Percentiles rank a stretch among this genome's conserved stretches.
Evolutionary conservation across 1,284 basidiomycete species (phyloP).

Genomic region (Tremellales sp.): DNA sequence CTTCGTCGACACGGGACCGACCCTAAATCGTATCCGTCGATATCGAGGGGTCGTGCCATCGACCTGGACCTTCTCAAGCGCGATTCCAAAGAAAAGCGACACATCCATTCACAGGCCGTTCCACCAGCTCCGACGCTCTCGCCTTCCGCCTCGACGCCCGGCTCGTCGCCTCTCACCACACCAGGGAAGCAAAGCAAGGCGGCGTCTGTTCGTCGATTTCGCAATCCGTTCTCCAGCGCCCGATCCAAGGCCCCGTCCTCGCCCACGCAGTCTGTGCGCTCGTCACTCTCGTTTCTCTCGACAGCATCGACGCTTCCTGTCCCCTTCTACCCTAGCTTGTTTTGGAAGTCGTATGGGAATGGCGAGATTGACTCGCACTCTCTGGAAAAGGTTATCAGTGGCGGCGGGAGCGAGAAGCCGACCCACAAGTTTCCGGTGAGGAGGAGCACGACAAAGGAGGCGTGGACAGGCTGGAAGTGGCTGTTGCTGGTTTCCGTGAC

Average conservation of each 20-base stretch:
- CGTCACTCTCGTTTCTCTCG: slow-evolving; percentile 1
- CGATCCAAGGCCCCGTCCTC: slow-evolving; percentile 4
- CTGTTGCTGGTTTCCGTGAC: slow-evolving; percentile 19
- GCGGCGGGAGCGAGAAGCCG: slow-evolving; percentile 16
- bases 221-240: slow-evolving; percentile 13
- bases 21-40: slow-evolving; percentile 6
- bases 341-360: slow-evolving; percentile 1
- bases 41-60: not conserved
- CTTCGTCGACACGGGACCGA: slow-evolving; percentile 19
- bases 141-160: slow-evolving; percentile 7
- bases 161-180: not conserved
- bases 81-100: slow-evolving; percentile 13
- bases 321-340: slow-evolving; percentile 7
- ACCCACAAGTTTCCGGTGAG: slow-evolving; percentile 21
- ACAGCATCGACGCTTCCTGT: slow-evolving; percentile 9
- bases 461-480: slow-evolving; percentile 22
- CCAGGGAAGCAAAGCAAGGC: slow-evolving; percentile 5
- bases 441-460: slow-evolving; percentile 5
- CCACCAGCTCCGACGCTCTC: slow-evolving; percentile 20
- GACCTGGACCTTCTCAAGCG: slow-evolving; percentile 5
- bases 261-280: slow-evolving; percentile 6
- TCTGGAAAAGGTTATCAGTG: slow-evolving; percentile 3
- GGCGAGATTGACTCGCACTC: not conserved
- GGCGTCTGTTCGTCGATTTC: slow-evolving; percentile 11
- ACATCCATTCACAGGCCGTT: too few relatives aligned